Evolutionary conservation across 768 basidiomycete species (phyloP), one percentile per base, ranked within the genome.

Genomic region (Termitomyces sp.): DNA sequence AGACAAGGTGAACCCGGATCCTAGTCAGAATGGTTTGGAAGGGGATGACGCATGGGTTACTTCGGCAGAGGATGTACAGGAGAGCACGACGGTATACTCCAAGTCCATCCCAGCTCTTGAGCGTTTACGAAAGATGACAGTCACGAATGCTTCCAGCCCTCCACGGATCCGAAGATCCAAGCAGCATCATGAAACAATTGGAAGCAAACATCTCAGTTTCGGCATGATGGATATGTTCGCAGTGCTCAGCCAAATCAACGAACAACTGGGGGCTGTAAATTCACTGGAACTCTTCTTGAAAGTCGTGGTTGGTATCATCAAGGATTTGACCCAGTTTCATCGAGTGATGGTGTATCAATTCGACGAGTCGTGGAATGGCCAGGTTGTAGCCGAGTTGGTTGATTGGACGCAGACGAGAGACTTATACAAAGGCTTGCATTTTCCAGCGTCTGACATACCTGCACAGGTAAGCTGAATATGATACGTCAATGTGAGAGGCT

Each of bases 331-430:
- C 14, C 87, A 88, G 66, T 92, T 91, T 69, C 89, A 92, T 65
- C 80, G 90, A 22, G 87, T 90, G 32, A 72, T 94, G 69, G 77
- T 90, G 9, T 94, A 92, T 66, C 90, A 90, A 70, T 90, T 92
- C 63, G 88, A 92, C 69, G 86, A 89, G 64, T 56, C 68, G n/a
- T 89, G 85, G 83, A 90, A 90, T 65, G 89, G 89, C 20, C 80
- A 88, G 68, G 83, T 88, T 42, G 85, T 92, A 4, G 83, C 89
- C 0, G 90, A 94, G 67, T 72, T 92, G 31, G 83, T 91, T 20
- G 90, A 94, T 67, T 90, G 87, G 87, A 79, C 74, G 53, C 78
- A 82, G 65, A 85, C 87, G 18, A 83, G 83, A 56, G 88, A 92
- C 69, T 69, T 92, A 39, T 92, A 83, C 68, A 81, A 78, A 58